Evolutionary conservation across 2,329 filamentous ascomycete genomes (phyloP), one percentile per base, ranked within the genome.

Genomic region (Verticillium nubilum): DNA sequence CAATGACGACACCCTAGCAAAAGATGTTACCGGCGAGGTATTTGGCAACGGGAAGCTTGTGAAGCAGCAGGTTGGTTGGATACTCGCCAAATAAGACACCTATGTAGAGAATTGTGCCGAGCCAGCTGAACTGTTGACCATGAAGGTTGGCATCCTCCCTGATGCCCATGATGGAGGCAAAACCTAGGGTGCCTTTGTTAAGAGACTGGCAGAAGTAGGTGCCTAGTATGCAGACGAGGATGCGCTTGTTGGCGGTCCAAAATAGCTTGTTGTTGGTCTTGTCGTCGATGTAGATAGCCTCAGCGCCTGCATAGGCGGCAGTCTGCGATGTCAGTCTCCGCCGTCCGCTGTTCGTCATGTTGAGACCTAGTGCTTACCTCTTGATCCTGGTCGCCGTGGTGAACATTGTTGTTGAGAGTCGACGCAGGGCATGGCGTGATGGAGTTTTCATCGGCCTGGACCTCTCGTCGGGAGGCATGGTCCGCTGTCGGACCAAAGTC

Each of bases 171-270:
- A 69, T 65, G 15, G 67, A 68, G 1, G 67, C 60, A 42, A 69
- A 70, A 6, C 63, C 64, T 13, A 69, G 62, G 2, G 67, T 70
- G 1, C 68, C 68, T 52, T 69, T 71, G 56, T 71, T 68, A 3
- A 75, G 62, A 19, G 70, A 78, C 67, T 70, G 74, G 60, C 66
- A 73, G 67, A 69, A 80, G 67, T 82, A 85, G 37, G 77, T 80
- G 59, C 77, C 78, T 53, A 79, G 70, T 67, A 82, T 79, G 66
- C 80, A 81, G 12, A 75, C 78, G 58, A 84, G 68, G 54, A 80
- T 74, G 33, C 75, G 73, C 57, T 79, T 76, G 69, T 84, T 83
- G 61, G 75, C 67, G 68, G 71, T 67, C 80, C 80, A 66, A 76
- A 80, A 63, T 70, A 82, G 64, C 67, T 78, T 62, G 73, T 73